Evolutionary conservation across 2,329 filamentous ascomycete species (phyloP), one percentile per base, ranked within the genome.

Genomic region (Plectosphaerella plurivora): DNA sequence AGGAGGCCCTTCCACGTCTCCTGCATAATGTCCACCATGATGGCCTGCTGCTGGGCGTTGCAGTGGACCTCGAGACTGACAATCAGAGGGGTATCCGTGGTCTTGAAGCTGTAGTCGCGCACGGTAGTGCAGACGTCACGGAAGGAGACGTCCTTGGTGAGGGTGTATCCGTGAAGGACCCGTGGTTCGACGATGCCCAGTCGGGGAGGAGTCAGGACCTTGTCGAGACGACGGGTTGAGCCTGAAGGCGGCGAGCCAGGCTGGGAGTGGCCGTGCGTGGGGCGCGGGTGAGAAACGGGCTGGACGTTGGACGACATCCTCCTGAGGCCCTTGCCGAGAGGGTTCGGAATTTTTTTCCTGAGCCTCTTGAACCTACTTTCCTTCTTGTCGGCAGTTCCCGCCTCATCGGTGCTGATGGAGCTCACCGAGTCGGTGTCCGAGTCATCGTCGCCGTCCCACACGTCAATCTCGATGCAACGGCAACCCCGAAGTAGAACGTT

Each of bases 31-130:
- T 88, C 79, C 5, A 96, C 91, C 90, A 97, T 97, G 53, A 87
- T 79, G 58, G 88, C 81, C 67, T 99, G 94, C 69, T 99, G 94
- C 52, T 87, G 80, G 0, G 83, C 71, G 56, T 77, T 78, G 57
- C 91, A 91, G 72, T 97, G 94, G 0, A 97, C 90, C 69, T 99
- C 94, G 33, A 99, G 79, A 64, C 91, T 96, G 61, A 97, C 87
- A 54, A 97, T 93, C n/a, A 99, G 75, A 0, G 94, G 94, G 16
- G 96, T 74, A 55, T 93, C 86, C 18, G 82, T 86, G 4, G 76
- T 81, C 3, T 80, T 72, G 62, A 97, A 97, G 1, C 88, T 91
- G 61, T 86, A 82, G 52, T 96, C 83, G 33, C 83, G 78, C 58
- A 97, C 92, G 0, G 89, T 84, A 52, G 81, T 76, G 70, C 92